Conservation (phyloP, 208 protist genomes). For the Acanthamoeba comandoni region DNA sequence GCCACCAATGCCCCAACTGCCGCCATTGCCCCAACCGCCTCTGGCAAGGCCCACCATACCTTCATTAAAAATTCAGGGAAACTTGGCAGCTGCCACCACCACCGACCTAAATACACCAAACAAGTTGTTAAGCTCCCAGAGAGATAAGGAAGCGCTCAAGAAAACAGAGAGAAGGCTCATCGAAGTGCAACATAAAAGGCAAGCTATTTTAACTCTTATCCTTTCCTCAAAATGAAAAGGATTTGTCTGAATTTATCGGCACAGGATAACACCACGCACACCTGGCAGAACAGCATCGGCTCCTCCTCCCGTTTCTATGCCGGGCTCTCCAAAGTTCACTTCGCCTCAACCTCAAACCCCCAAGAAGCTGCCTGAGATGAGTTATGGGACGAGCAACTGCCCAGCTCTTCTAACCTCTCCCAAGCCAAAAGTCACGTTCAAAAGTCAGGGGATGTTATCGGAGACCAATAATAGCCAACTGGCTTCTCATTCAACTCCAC, state of each 20-base stretch:
- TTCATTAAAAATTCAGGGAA: too few relatives aligned
- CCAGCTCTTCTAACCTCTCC: slow-evolving; percentile 6
- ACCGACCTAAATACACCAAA: too few relatives aligned
- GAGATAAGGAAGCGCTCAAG: slow-evolving; percentile 8
- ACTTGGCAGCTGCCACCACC: too few relatives aligned
- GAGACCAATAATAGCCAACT: too few relatives aligned
- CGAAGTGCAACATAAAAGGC: slow-evolving; percentile 28
- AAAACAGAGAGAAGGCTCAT: slow-evolving; percentile 30
- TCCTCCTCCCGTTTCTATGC: too few relatives aligned
- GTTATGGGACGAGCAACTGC: slow-evolving; percentile 21
- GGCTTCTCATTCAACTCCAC: too few relatives aligned
- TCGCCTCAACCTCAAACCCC: not conserved
- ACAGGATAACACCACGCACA: slow-evolving; percentile 41
- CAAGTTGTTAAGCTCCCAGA: not conserved
- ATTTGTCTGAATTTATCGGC: not conserved
- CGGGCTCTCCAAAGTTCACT: too few relatives aligned
- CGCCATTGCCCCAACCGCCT: not conserved
- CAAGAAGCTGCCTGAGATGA: slow-evolving; percentile 34
- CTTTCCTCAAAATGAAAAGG: too few relatives aligned
- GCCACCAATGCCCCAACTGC: not conserved
- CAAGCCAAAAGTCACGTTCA: slow-evolving; percentile 56
- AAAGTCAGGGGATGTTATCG: too few relatives aligned
- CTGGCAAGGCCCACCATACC: too few relatives aligned
- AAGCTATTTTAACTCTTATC: too few relatives aligned
- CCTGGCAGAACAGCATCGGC: too few relatives aligned